phyloP scores from a whole-genome alignment of 495 filamentous ascomycete species.

The Neurospora africana region DNA sequence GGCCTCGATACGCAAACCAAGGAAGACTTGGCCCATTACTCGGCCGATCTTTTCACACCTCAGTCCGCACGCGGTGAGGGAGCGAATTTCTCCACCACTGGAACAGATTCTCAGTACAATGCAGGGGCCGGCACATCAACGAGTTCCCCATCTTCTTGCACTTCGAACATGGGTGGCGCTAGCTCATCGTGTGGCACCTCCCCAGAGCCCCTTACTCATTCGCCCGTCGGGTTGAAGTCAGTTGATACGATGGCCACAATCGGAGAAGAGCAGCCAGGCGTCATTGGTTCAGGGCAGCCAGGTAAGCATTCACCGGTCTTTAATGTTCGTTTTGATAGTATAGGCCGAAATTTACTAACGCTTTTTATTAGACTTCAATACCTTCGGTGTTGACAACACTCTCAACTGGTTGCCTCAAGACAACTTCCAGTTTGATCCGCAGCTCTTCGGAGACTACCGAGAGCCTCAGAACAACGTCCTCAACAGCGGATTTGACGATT shows the following conservation, averaged over 20 bases:
- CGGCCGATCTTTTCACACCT: constrained; percentile 22
- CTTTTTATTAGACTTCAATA: constrained; percentile 1
- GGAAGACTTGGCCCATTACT: constrained; percentile 25
- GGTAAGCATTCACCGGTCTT: constrained; percentile 8
- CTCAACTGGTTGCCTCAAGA: constrained; percentile 81
- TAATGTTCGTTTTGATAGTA: neutral
- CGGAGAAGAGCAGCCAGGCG: constrained; percentile 39
- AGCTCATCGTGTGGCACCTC: constrained; percentile 72
- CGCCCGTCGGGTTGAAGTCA: constrained; percentile 47
- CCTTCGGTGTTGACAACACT: constrained; percentile 21
- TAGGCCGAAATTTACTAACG: neutral
- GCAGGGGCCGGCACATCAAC: constrained; percentile 26
- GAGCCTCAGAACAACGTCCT: constrained; percentile 74
- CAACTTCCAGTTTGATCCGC: constrained; percentile 79
- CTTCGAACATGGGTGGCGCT: constrained; percentile 36
- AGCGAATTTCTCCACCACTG: constrained; percentile 43
- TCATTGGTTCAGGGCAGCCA: constrained; percentile 14
- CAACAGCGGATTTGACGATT: constrained; percentile 17
- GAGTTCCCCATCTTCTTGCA: constrained; percentile 56
- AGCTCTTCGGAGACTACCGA: constrained; percentile 86
- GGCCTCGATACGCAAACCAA: constrained; percentile 21
- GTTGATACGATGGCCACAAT: constrained; percentile 47
- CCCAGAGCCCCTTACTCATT: constrained; percentile 45
- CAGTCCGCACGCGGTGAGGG: constrained; percentile 22
- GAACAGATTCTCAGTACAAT: constrained; percentile 45